Conservation (phyloP, 805 yeast genomes). For the Yarrowia sp. region DNA sequence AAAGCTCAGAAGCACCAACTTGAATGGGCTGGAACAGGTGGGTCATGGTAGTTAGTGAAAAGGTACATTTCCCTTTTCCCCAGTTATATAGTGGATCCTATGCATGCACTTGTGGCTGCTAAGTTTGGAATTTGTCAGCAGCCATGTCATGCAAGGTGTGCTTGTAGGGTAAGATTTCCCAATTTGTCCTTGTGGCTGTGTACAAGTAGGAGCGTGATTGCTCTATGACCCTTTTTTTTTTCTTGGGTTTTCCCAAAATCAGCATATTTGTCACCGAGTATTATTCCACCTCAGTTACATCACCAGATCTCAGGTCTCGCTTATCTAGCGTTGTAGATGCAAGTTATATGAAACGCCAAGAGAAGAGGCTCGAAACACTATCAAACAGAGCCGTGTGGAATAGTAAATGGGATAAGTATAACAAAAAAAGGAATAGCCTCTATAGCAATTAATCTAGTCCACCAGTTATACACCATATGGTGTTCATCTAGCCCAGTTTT, state of each 20-base stretch:
- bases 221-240: too few species aligned
- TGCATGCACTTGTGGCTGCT: background rate
- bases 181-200: too few species aligned
- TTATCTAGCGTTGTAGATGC: conserved; percentile 1
- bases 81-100: background rate
- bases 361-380: background rate
- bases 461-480: too few species aligned
- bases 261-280: too few species aligned
- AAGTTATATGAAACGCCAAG: conserved; percentile 2
- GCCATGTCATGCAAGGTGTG: background rate
- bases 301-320: background rate
- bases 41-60: background rate
- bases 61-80: background rate
- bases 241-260: too few species aligned
- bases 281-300: too few species aligned
- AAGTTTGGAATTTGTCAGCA: background rate
- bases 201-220: too few species aligned
- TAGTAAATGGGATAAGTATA: too few species aligned
- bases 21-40: background rate
- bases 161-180: background rate
- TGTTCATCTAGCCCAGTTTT: too few species aligned
- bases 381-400: too few species aligned
- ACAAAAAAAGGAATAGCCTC: too few species aligned
- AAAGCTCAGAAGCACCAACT: background rate
- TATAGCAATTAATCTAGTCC: too few species aligned